Evolutionary conservation across 2,329 filamentous ascomycete genomes (phyloP).

Genomic region (Nectriaceae sp.): DNA sequence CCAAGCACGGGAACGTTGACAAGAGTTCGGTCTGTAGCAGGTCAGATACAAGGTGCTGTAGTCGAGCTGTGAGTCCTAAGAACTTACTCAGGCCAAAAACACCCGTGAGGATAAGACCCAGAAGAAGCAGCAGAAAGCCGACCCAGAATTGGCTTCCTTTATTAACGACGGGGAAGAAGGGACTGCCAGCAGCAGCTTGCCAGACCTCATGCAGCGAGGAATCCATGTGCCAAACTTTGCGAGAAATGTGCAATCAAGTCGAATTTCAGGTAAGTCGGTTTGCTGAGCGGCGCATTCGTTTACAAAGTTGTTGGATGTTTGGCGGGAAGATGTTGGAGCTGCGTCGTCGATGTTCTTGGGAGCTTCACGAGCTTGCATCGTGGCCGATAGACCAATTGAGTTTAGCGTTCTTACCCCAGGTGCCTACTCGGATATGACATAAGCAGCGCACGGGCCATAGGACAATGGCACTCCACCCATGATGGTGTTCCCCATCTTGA

Average conservation of each 20-base stretch:
- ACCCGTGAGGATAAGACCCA: constrained; percentile 72
- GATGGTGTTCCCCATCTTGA: constrained; percentile 19
- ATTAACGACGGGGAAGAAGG: constrained; percentile 76
- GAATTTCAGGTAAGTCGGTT: not conserved
- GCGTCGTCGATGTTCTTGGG: constrained; percentile 15
- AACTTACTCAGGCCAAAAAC: constrained; percentile 82
- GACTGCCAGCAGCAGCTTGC: constrained; percentile 87
- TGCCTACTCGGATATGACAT: constrained; percentile 27
- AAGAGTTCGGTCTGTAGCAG: constrained; percentile 73
- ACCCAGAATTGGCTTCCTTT: constrained; percentile 85
- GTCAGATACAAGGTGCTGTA: constrained; percentile 22
- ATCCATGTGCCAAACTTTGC: constrained; percentile 60
- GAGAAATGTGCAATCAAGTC: not conserved
- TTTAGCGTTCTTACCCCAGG: constrained; percentile 28
- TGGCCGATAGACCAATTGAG: constrained; percentile 35
- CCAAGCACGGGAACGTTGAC: constrained; percentile 76
- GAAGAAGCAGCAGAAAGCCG: constrained; percentile 72
- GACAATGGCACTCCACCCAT: constrained; percentile 20
- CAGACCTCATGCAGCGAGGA: constrained; percentile 85
- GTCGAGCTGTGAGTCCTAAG: too few species aligned
- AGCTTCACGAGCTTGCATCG: constrained; percentile 35
- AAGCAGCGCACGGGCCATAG: constrained; percentile 31
- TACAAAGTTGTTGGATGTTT: not conserved
- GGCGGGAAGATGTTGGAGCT: constrained; percentile 4
- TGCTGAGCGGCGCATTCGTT: not conserved